These are phyloP conservation scores for Linderniella brevidens DNA, from an alignment of 257 asterid species.

Conservation along the genomic window DNA sequence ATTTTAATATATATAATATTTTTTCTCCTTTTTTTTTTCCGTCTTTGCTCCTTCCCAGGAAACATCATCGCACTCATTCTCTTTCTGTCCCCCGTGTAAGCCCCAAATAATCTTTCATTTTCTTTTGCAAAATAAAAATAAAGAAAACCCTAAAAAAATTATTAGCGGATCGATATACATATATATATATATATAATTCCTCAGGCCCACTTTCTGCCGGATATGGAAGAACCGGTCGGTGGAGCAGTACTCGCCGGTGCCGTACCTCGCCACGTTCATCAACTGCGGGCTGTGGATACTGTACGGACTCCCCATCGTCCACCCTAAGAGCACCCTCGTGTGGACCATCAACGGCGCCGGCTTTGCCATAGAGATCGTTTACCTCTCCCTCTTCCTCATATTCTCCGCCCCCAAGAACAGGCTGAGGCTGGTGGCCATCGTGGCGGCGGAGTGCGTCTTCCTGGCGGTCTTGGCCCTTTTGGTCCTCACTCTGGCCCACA, in stretches of 20 bases:
- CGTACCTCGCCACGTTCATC: conserved; percentile 39
- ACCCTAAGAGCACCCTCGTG: conserved; percentile 34
- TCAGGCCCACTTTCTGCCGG: conserved; percentile 30
- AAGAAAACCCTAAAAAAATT: not conserved
- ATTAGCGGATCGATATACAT: no score
- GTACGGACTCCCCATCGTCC: conserved; percentile 44
- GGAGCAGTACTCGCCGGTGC: conserved; percentile 38
- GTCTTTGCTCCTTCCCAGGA: conserved; percentile 25
- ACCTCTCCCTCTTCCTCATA: conserved; percentile 16
- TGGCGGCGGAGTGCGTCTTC: conserved; percentile 17
- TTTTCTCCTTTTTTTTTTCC: no score
- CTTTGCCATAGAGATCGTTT: conserved; percentile 27
- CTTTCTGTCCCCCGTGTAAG: conserved; percentile 59
- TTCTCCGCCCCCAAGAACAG: conserved; percentile 20
- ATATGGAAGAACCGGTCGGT: conserved; percentile 42
- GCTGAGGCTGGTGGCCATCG: conserved; percentile 11
- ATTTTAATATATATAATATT: conserved; percentile 4
- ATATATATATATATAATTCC: no score
- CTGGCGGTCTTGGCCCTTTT: conserved; percentile 21
- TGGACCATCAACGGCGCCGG: conserved; percentile 44
- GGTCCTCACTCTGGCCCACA: conserved; percentile 25
- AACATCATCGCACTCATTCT: conserved; percentile 37
- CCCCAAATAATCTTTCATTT: not conserved
- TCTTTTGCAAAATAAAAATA: not conserved
- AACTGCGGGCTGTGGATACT: conserved; percentile 49